These are phyloP conservation scores for Metarhizium robertsii DNA, from an alignment of 2,329 filamentous ascomycete genomes.

Conservation along the genomic window DNA sequence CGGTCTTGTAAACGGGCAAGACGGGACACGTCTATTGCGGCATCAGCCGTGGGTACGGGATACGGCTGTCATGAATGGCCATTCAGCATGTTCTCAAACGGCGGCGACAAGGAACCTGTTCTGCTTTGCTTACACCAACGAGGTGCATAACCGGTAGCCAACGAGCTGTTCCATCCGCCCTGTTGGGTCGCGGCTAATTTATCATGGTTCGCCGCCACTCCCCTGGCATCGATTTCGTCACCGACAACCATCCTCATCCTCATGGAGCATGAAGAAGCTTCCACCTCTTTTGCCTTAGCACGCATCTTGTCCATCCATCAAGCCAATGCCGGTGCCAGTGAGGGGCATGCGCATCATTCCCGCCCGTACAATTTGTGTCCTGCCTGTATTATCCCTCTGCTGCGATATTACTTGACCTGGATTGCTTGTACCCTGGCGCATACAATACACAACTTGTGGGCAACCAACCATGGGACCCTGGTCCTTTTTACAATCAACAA, in stretches of 20 bases:
- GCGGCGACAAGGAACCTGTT: not conserved
- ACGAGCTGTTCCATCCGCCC: not conserved
- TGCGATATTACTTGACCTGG: not conserved
- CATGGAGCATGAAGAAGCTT: not conserved
- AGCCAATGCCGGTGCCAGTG: not conserved
- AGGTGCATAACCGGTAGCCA: not conserved
- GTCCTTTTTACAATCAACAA: not conserved
- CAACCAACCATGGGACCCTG: not conserved
- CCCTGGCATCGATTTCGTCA: not conserved
- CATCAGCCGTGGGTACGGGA: not conserved
- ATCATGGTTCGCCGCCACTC: not conserved
- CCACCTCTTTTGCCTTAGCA: too few species aligned
- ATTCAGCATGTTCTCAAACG: not conserved
- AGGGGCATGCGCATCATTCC: not conserved
- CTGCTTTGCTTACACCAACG: not conserved
- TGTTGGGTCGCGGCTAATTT: not conserved
- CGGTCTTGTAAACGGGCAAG: not conserved
- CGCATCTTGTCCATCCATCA: not conserved
- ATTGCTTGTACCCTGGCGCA: not conserved
- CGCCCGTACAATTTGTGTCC: not conserved
- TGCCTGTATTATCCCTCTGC: not conserved
- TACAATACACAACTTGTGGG: not conserved
- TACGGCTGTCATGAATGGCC: not conserved
- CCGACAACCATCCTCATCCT: not conserved
- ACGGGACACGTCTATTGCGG: not conserved